Base-by-base conservation (phyloP, 129 eudicot species). In the Helichrysum umbraculigerum region DNA sequence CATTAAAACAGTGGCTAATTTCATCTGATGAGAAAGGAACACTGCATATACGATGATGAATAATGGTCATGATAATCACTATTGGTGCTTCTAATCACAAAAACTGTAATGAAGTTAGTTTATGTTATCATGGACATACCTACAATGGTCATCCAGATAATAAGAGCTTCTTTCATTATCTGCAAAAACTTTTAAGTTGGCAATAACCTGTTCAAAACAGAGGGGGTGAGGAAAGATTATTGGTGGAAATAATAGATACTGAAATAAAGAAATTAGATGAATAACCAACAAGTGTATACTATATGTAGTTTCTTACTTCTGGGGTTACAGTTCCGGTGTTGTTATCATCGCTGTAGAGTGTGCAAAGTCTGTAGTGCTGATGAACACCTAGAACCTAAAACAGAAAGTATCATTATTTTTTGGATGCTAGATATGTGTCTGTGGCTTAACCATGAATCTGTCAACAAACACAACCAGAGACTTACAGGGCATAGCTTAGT, bases 401-500 rank as follows among this genome's bases (percentile, higher is more conserved):
- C 42, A 73, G 32, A 58, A 71, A 81, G 19, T 17, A 56, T 34
- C 17, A 37, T 37, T 15, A 56, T 15, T 30, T 56, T 57, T 19
- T 22, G 3, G 19, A 67, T 76, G 73, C 39, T 51, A 65, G 16
- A 5, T 37, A 34, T 16, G 67, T 58, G 52, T 14, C 76, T 41
- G 22, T 39, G 30, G 17, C 37, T 62, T 56, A 69, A 50, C 8
- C 32, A 71, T 61, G 61, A 19, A 42, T n/a, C 16, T 60, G 33
- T 68, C 20, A 44, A 28, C 81, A 68, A 19, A 41, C 33, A 44
- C 37, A 71, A 4, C n/a, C 30, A 71, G 65, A 68, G 60, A 85
- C 98, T 90, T 87, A 93, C 98, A 7, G 98, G 96, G 61, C 98
- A 93, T 61, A 91, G 83, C 70, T 91, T 93, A 70, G 78, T 85